A percentile compares a stretch with the other conserved stretches of the same genome.
These are phyloP conservation scores for Cucurbita pepo DNA, from an alignment of 306 rosid species.

Conservation along the genomic window DNA sequence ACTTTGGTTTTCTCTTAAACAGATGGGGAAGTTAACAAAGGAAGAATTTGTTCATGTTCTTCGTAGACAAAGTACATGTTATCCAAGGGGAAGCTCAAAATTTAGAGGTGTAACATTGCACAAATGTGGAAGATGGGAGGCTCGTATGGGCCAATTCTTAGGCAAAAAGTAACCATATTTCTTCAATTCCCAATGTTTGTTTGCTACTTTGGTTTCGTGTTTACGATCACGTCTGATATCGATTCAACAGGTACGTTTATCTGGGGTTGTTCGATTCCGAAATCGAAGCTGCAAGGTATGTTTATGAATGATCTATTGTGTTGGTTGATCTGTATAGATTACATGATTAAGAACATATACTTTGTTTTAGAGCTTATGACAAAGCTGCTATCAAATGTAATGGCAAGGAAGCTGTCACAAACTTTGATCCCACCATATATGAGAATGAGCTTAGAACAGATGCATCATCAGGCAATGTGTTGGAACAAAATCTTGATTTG, in stretches of 20 bases:
- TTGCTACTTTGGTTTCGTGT: background rate
- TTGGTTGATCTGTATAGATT: background rate
- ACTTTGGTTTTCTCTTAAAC: background rate
- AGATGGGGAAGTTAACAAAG: slow-evolving; percentile 88
- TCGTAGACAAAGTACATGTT: slow-evolving; percentile 96
- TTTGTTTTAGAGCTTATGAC: slow-evolving; percentile 67
- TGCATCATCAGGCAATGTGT: background rate
- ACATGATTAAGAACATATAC: background rate
- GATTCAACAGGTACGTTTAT: slow-evolving; percentile 60
- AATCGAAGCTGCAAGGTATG: slow-evolving; percentile 87
- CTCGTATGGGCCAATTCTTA: slow-evolving; percentile 91
- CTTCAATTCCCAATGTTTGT: background rate
- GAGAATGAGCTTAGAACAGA: slow-evolving; percentile 42
- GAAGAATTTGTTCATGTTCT: slow-evolving; percentile 99
- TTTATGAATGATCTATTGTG: background rate
- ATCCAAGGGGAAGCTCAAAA: slow-evolving; percentile 94
- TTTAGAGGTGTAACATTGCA: slow-evolving; percentile 97
- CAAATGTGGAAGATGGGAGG: slow-evolving; percentile 99
- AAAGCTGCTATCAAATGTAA: slow-evolving; percentile 94
- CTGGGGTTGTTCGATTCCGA: slow-evolving; percentile 89
- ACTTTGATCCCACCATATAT: slow-evolving; percentile 87
- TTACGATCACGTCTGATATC: background rate
- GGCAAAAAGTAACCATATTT: slow-evolving; percentile 63
- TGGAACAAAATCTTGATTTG: slow-evolving; percentile 26
- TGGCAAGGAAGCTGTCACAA: slow-evolving; percentile 94